These are phyloP conservation scores for Paecilomyces sp. DNA, from an alignment of 2,329 filamentous ascomycete species.

Conservation along the genomic window DNA sequence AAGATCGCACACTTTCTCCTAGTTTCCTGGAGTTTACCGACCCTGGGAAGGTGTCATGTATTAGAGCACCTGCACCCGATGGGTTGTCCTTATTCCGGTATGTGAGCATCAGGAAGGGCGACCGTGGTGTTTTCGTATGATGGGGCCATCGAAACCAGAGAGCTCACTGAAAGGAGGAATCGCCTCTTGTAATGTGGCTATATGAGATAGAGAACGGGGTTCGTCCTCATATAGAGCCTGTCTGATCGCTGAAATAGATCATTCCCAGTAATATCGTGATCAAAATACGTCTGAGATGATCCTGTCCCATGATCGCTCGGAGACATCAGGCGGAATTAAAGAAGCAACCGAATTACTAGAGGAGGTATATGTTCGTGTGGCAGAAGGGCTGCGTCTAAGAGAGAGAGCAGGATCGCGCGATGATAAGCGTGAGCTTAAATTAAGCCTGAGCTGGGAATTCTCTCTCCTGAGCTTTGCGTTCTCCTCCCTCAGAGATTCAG, in stretches of 20 bases:
- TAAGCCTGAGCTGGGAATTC: conserved; percentile 14
- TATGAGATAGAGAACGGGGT: neutral
- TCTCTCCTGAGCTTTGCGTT: conserved; percentile 16
- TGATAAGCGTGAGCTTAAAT: conserved; percentile 9
- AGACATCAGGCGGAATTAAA: conserved; percentile 1
- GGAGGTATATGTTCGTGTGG: neutral
- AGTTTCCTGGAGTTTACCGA: neutral
- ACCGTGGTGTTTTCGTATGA: neutral
- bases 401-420: conserved; percentile 6
- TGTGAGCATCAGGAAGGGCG: neutral
- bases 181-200: neutral
- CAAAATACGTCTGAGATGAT: conserved; percentile 8
- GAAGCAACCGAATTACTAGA: neutral
- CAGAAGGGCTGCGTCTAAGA: conserved; percentile 1
- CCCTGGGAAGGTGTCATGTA: neutral
- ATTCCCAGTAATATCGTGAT: neutral
- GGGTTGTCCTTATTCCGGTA: neutral
- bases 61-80: neutral
- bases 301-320: conserved; percentile 7
- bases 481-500: conserved; percentile 13
- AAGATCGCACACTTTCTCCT: neutral
- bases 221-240: neutral
- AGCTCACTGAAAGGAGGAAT: neutral
- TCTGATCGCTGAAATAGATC: neutral
- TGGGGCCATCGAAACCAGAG: neutral